Evolutionary conservation across 306 rosid species (phyloP).

Genomic region (Ormosia semicastrata): DNA sequence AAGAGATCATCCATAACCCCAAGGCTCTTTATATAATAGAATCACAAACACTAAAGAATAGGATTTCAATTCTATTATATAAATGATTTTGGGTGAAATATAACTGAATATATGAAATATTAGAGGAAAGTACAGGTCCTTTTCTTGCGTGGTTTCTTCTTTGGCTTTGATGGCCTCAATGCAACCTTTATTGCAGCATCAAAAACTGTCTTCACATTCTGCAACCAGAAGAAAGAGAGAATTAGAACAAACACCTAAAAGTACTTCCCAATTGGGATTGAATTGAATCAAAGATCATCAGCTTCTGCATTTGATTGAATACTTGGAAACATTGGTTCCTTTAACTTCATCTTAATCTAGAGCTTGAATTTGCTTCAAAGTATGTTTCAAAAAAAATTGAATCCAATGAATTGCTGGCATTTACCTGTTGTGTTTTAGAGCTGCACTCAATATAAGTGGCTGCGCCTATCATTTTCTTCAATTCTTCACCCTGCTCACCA

Average conservation of each 20-base stretch:
- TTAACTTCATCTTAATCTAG: background rate
- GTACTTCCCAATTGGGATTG: background rate
- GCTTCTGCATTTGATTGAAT: background rate
- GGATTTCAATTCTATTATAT: constrained; percentile 12
- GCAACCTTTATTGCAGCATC: constrained; percentile 57
- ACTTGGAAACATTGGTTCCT: background rate
- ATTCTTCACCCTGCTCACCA: constrained; percentile 76
- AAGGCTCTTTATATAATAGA: constrained; percentile 10
- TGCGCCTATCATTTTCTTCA: constrained; percentile 87
- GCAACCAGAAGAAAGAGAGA: background rate
- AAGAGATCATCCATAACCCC: background rate
- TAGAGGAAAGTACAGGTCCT: constrained; percentile 39
- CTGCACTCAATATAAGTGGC: constrained; percentile 82
- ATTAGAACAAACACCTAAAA: background rate
- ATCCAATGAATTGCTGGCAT: background rate
- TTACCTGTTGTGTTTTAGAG: constrained; percentile 92
- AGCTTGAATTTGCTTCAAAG: background rate
- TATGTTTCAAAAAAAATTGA: background rate
- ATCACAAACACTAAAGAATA: constrained; percentile 1
- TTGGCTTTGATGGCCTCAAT: constrained; percentile 48
- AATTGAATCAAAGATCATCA: background rate
- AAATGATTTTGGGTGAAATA: background rate
- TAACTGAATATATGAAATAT: constrained; percentile 17
- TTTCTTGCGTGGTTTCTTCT: constrained; percentile 48
- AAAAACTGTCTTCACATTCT: constrained; percentile 59